Percentiles rank a stretch among this genome's conserved stretches.
phyloP scores from a whole-genome alignment of 73 alveolate genomes.

The Stentor coeruleus region DNA sequence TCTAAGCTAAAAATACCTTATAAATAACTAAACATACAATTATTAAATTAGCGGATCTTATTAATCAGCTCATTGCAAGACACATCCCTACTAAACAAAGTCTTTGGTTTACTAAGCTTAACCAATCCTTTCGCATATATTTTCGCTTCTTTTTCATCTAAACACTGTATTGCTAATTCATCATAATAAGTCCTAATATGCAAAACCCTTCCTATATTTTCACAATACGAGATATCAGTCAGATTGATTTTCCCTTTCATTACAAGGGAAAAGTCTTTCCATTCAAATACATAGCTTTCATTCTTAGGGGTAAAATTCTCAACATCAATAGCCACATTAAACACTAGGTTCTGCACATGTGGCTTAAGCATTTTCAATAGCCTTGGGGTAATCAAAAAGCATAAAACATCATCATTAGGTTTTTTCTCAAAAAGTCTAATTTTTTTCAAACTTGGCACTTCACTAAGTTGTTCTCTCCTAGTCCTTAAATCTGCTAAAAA shows the following conservation, averaged over 20 bases:
- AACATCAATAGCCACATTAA: background rate
- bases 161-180: background rate
- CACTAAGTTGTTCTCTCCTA: background rate
- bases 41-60: background rate
- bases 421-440: background rate
- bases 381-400: slow-evolving; percentile 1
- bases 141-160: background rate
- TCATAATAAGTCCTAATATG: background rate
- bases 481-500: background rate
- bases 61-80: background rate
- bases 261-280: background rate
- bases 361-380: background rate
- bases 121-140: background rate
- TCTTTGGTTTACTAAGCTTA: background rate
- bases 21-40: too few relatives aligned
- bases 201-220: background rate
- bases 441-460: background rate
- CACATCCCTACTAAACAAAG: background rate
- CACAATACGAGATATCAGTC: background rate
- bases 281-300: background rate
- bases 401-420: background rate
- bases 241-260: background rate
- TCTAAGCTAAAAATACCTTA: too few relatives aligned
- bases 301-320: background rate
- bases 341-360: background rate